A percentile compares a stretch with the other conserved stretches of the same genome.
phyloP scores from a whole-genome alignment of 2,329 filamentous ascomycete species.

The Ophiocordyceps unilateralis region DNA sequence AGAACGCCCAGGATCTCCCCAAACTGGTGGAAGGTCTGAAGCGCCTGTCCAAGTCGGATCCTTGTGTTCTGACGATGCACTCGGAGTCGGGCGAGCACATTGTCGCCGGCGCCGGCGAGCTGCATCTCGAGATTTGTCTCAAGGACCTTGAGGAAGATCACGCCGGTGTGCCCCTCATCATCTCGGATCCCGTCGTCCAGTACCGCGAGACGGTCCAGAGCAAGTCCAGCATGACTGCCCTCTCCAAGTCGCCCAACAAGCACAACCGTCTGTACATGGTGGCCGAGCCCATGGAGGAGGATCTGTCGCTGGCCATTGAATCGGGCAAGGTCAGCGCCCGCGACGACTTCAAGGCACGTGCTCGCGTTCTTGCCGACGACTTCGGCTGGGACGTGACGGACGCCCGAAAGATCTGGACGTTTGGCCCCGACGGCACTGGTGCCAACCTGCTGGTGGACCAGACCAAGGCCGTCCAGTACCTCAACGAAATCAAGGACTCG shows the following conservation, averaged over 20 bases:
- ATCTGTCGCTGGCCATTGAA: constrained; percentile 83
- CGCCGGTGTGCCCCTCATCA: constrained; percentile 91
- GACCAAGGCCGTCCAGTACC: constrained; percentile 99
- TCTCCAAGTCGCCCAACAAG: constrained; percentile 99
- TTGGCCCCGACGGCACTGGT: constrained; percentile 93
- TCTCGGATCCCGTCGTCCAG: constrained; percentile 95
- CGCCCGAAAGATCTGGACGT: constrained; percentile 99
- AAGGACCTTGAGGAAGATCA: constrained; percentile 99
- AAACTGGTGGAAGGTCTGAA: constrained; percentile 99
- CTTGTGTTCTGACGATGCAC: constrained; percentile 86
- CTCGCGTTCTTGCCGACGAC: constrained; percentile 89
- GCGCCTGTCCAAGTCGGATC: constrained; percentile 99
- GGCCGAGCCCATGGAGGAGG: constrained; percentile 81
- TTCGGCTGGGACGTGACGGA: constrained; percentile 99
- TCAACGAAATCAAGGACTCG: constrained; percentile 99
- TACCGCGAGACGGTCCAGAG: constrained; percentile 90
- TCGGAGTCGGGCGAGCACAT: constrained; percentile 94
- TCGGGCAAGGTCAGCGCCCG: constrained; percentile 77
- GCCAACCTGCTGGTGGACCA: constrained; percentile 98
- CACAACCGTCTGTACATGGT: constrained; percentile 99
- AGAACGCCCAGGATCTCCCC: constrained; percentile 98
- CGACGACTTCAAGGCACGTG: constrained; percentile 98
- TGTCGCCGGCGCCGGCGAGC: constrained; percentile 96
- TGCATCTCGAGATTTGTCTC: constrained; percentile 99
- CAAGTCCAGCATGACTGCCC: constrained; percentile 83